A percentile compares a stretch with the other conserved stretches of the same genome.
These are phyloP conservation scores for Pseudocercospora cruenta DNA, from an alignment of 2,329 filamentous ascomycete species.

Conservation along the genomic window DNA sequence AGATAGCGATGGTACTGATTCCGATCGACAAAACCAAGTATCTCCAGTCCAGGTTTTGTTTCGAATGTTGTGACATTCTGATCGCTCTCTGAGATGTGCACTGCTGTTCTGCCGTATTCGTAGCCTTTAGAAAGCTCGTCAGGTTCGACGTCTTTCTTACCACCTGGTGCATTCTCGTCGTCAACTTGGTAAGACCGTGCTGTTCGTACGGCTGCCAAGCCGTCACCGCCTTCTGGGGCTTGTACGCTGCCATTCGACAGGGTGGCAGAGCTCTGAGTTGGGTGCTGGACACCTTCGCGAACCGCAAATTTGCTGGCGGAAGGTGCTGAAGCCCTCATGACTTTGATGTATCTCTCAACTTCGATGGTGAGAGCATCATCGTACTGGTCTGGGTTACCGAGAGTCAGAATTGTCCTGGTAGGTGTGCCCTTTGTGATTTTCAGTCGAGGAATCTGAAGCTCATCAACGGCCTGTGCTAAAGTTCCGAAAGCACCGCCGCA, in stretches of 20 bases:
- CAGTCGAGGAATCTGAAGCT: constrained; percentile 74
- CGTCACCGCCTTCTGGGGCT: constrained; percentile 42
- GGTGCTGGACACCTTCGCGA: constrained; percentile 54
- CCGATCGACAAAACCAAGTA: constrained; percentile 83
- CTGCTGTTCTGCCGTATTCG: constrained; percentile 88
- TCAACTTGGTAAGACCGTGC: constrained; percentile 80
- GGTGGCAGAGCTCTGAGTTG: constrained; percentile 58
- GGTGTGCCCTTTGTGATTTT: constrained; percentile 75
- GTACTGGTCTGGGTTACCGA: constrained; percentile 76
- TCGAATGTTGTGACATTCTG: constrained; percentile 86
- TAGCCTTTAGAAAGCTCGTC: constrained; percentile 92
- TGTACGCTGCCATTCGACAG: constrained; percentile 40
- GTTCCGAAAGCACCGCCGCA: constrained; percentile 81
- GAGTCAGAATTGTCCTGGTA: constrained; percentile 77
- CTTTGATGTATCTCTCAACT: constrained; percentile 88
- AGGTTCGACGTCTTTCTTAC: constrained; percentile 78
- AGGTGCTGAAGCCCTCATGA: constrained; percentile 73
- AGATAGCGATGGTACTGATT: constrained; percentile 75
- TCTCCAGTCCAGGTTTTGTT: constrained; percentile 72
- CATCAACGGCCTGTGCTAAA: constrained; percentile 79
- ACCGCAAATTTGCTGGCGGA: constrained; percentile 77
- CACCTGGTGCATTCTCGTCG: constrained; percentile 73
- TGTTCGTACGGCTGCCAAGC: constrained; percentile 72
- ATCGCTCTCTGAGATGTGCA: constrained; percentile 85
- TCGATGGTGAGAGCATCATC: constrained; percentile 78